These are phyloP conservation scores for Camellia oleifera DNA, from an alignment of 179 eudicot species.

Conservation along the genomic window DNA sequence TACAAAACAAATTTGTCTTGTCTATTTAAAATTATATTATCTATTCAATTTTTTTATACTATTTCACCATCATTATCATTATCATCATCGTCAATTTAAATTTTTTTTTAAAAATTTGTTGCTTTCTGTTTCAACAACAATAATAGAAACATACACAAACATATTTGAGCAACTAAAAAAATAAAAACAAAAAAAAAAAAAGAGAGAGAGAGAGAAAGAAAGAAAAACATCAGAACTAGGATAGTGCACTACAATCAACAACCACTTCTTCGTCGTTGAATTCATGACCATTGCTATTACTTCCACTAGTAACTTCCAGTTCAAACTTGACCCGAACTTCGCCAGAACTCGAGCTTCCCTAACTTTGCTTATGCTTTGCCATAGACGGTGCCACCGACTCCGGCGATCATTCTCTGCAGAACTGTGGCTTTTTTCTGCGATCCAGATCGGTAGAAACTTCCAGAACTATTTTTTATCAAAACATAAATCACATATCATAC, in stretches of 20 bases:
- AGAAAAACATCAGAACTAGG: background rate
- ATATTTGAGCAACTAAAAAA: too few species aligned
- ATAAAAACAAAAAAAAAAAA: too few species aligned
- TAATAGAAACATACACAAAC: too few species aligned
- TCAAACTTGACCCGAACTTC: slow-evolving; percentile 28
- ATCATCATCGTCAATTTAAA: too few species aligned
- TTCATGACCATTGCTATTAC: slow-evolving; percentile 17
- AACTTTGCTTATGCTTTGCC: slow-evolving; percentile 25
- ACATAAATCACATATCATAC: too few species aligned
- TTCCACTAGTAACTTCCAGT: slow-evolving; percentile 23
- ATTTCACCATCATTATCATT: too few species aligned
- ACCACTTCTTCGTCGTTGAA: slow-evolving; percentile 13
- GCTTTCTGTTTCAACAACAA: too few species aligned
- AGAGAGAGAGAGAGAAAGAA: too few species aligned
- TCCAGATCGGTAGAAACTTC: slow-evolving; percentile 24
- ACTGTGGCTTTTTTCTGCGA: background rate
- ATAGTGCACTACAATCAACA: slow-evolving; percentile 6
- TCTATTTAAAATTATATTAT: too few species aligned
- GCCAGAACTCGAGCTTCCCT: slow-evolving; percentile 21
- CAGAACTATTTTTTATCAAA: background rate
- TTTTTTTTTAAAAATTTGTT: too few species aligned
- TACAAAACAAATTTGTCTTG: too few species aligned
- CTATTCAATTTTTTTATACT: too few species aligned
- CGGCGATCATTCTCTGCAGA: background rate
- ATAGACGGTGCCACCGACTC: slow-evolving; percentile 25